Conservation (phyloP, 2,329 filamentous ascomycete species). For the Curvularia sp. region DNA sequence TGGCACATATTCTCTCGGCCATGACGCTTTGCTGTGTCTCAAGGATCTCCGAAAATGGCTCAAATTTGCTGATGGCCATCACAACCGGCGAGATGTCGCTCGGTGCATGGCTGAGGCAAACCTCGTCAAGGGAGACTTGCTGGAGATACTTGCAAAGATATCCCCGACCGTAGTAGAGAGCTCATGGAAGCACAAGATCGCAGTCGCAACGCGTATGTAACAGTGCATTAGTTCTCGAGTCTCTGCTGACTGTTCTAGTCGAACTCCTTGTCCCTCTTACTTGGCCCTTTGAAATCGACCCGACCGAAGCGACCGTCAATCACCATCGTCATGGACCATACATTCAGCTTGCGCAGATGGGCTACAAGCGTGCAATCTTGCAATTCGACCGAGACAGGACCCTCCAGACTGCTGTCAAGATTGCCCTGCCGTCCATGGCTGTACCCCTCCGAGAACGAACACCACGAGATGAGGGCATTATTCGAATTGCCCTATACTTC, state of each 20-base stretch:
- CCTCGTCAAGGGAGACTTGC: slow-evolving; percentile 84
- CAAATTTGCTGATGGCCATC: slow-evolving; percentile 90
- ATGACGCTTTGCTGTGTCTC: slow-evolving; percentile 89
- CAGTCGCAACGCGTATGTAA: slow-evolving; percentile 73
- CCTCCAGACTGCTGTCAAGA: slow-evolving; percentile 79
- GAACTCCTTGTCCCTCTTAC: slow-evolving; percentile 92
- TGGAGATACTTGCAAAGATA: slow-evolving; percentile 82
- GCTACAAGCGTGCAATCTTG: slow-evolving; percentile 87
- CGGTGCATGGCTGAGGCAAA: slow-evolving; percentile 92
- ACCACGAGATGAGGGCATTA: slow-evolving; percentile 84
- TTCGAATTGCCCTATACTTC: slow-evolving; percentile 88
- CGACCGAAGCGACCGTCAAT: slow-evolving; percentile 85
- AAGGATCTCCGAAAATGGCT: slow-evolving; percentile 96
- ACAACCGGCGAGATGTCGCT: slow-evolving; percentile 92
- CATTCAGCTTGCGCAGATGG: slow-evolving; percentile 83
- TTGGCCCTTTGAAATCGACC: slow-evolving; percentile 85
- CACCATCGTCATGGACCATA: slow-evolving; percentile 92
- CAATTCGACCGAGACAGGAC: slow-evolving; percentile 80
- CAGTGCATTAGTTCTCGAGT: accelerated
- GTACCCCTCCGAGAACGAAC: slow-evolving; percentile 76
- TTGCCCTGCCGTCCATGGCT: slow-evolving; percentile 86
- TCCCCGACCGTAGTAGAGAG: slow-evolving; percentile 75
- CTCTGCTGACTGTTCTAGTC: slow-evolving; percentile 55
- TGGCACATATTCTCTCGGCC: slow-evolving; percentile 85
- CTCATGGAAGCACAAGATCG: slow-evolving; percentile 77